Evolutionary conservation across 2,329 filamentous ascomycete species (phyloP).

Genomic region (Fusarium cyanostomum): DNA sequence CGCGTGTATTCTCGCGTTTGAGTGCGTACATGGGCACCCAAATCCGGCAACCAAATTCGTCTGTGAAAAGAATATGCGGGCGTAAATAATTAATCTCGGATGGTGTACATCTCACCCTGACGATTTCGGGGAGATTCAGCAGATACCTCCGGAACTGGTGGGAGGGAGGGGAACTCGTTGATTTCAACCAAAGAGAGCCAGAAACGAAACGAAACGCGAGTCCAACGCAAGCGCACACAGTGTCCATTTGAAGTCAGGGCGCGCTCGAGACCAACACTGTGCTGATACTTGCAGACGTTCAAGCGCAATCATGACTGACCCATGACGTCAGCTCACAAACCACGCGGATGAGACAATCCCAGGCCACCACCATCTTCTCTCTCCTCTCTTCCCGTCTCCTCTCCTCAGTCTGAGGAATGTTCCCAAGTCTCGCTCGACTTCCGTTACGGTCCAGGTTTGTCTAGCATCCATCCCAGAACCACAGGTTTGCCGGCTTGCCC

Average conservation of each 20-base stretch:
- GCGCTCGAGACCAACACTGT: constrained; percentile 33
- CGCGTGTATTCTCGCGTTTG: constrained; percentile 20
- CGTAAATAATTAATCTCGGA: constrained; percentile 1
- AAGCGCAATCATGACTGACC: constrained; percentile 38
- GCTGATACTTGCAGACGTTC: constrained; percentile 26
- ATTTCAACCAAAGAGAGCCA: constrained; percentile 9
- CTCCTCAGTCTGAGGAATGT: constrained; percentile 12
- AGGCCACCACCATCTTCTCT: constrained; percentile 1
- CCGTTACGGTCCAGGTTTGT: constrained; percentile 10
- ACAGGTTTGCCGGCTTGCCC: constrained; percentile 7
- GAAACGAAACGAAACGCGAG: constrained; percentile 14
- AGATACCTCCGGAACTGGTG: constrained; percentile 17
- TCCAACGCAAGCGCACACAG: constrained; percentile 29
- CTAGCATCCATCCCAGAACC: constrained; percentile 10
- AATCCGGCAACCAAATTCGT: background rate
- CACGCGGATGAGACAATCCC: constrained; percentile 16
- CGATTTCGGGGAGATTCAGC: constrained; percentile 22
- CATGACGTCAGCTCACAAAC: constrained; percentile 39
- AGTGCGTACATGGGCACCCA: constrained; percentile 5
- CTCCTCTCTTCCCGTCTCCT: background rate
- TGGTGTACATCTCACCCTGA: constrained; percentile 8
- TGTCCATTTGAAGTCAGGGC: constrained; percentile 21
- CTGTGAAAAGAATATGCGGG: background rate
- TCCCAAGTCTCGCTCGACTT: background rate
- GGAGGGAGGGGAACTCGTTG: background rate